phyloP scores from a whole-genome alignment of 2,329 filamentous ascomycete genomes.

The Botrytis galanthina region DNA sequence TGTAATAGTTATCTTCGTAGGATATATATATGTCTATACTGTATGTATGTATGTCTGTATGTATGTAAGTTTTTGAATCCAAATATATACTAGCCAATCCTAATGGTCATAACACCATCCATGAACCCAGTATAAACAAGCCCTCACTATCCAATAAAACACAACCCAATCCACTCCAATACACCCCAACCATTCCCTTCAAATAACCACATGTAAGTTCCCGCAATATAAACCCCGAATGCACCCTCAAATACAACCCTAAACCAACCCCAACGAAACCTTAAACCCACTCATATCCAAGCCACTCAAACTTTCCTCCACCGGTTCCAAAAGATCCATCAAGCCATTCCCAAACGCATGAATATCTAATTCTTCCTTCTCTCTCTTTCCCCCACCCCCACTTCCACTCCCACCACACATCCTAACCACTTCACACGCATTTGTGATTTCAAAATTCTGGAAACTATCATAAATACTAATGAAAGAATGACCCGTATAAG shows the following conservation, averaged over 20 bases:
- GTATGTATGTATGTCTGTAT: not conserved
- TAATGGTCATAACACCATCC: not conserved
- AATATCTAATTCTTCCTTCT: not conserved
- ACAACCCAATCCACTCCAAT: not conserved
- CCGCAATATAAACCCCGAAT: not conserved
- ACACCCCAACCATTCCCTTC: not conserved
- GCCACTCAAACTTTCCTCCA: not conserved
- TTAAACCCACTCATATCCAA: constrained; percentile 4
- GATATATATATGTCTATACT: too few species aligned
- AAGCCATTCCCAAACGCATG: not conserved
- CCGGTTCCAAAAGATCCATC: constrained; percentile 6
- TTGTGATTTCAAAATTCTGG: constrained; percentile 1
- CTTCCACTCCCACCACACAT: not conserved
- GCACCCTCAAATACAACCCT: not conserved
- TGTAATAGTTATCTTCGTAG: too few species aligned
- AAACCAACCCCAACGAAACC: not conserved
- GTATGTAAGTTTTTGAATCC: not conserved
- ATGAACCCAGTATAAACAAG: not conserved
- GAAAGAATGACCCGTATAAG: constrained; percentile 4
- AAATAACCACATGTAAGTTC: not conserved
- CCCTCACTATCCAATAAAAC: not conserved
- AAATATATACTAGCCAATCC: not conserved
- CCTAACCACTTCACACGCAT: not conserved
- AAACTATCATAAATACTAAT: constrained; percentile 1
- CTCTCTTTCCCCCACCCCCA: not conserved